phyloP scores from a whole-genome alignment of 345 rosid species.

The Brassica nigra region DNA sequence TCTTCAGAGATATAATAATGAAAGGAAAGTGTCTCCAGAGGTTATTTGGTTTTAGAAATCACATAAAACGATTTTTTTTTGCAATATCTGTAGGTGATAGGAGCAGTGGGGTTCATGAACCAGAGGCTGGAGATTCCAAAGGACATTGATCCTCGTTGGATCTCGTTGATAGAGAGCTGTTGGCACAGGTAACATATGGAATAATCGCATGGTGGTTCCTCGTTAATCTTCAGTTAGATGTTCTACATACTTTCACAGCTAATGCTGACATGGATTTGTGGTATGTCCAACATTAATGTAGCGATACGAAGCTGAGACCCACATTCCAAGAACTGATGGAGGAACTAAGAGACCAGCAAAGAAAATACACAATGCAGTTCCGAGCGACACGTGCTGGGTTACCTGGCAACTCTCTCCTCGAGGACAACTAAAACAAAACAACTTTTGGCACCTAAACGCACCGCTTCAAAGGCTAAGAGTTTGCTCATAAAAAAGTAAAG shows the following conservation, averaged over 20 bases:
- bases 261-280: not conserved
- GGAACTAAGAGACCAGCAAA: constrained; percentile 73
- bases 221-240: not conserved
- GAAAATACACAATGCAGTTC: constrained; percentile 49
- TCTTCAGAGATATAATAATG: not conserved
- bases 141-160: constrained; percentile 75
- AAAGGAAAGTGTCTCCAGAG: not conserved
- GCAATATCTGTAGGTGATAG: constrained; percentile 50
- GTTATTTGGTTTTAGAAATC: not conserved
- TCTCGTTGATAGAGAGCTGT: constrained; percentile 82
- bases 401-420: constrained; percentile 48
- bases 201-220: not conserved
- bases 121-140: constrained; percentile 87
- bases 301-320: constrained; percentile 78
- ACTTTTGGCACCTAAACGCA: not conserved
- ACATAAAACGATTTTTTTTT: not conserved
- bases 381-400: constrained; percentile 42
- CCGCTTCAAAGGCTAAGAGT: not conserved
- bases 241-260: not conserved
- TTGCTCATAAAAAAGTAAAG: not conserved
- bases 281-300: constrained; percentile 38
- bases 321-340: constrained; percentile 87
- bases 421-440: not conserved
- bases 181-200: constrained; percentile 69
- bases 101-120: constrained; percentile 97